Percentiles rank a stretch among this genome's conserved stretches.
phyloP scores from a whole-genome alignment of 2,329 filamentous ascomycete species.

The Paecilomyces sp. region DNA sequence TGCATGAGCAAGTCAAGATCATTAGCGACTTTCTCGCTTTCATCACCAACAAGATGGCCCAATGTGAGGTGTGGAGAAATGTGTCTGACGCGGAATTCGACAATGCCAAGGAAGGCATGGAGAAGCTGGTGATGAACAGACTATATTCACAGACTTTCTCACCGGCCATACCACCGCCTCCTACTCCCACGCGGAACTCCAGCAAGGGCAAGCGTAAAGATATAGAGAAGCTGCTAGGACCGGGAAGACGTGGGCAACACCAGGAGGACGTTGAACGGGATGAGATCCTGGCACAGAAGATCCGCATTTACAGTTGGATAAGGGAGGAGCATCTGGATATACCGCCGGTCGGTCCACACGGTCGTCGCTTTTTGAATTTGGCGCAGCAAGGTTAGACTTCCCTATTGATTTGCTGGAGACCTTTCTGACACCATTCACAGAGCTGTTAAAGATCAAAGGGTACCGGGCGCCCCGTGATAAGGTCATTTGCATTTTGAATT shows the following conservation, averaged over 20 bases:
- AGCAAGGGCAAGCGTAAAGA: slow-evolving; percentile 62
- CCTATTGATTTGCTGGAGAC: background rate
- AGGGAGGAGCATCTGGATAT: slow-evolving; percentile 92
- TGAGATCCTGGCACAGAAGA: slow-evolving; percentile 92
- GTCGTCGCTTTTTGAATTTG: slow-evolving; percentile 76
- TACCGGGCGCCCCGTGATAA: slow-evolving; percentile 97
- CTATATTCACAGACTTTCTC: slow-evolving; percentile 95
- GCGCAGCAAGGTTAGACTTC: slow-evolving; percentile 68
- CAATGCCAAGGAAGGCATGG: slow-evolving; percentile 97
- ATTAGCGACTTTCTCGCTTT: slow-evolving; percentile 94
- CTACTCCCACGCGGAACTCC: slow-evolving; percentile 52
- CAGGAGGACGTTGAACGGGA: slow-evolving; percentile 97
- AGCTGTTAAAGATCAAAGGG: slow-evolving; percentile 90
- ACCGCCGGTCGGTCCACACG: slow-evolving; percentile 72
- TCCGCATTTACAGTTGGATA: slow-evolving; percentile 94
- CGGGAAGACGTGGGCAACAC: slow-evolving; percentile 87
- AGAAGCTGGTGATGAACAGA: slow-evolving; percentile 98
- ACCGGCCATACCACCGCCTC: slow-evolving; percentile 77
- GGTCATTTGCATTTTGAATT: slow-evolving; percentile 96
- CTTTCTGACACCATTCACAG: slow-evolving; percentile 41
- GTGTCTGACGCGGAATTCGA: slow-evolving; percentile 97
- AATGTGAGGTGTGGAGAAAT: slow-evolving; percentile 93
- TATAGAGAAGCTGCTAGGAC: slow-evolving; percentile 62
- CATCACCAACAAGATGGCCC: slow-evolving; percentile 96
- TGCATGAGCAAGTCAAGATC: slow-evolving; percentile 98